Percentiles rank a stretch among this genome's conserved stretches.
These are phyloP conservation scores for Clarireedia paspali DNA, from an alignment of 2,329 filamentous ascomycete genomes.

Conservation along the genomic window DNA sequence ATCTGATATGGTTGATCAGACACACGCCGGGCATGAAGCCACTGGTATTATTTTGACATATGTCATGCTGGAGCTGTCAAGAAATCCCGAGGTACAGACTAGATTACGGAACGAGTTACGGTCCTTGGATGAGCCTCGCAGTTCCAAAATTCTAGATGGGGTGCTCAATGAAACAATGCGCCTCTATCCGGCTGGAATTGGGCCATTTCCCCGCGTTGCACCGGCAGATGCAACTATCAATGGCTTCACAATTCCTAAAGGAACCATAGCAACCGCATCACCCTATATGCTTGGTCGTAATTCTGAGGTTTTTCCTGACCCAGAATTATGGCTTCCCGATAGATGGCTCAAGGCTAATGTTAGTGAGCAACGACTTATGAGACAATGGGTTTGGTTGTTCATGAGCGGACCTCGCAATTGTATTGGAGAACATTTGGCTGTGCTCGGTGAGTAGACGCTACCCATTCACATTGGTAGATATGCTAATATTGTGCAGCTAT, in stretches of 20 bases:
- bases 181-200: conserved; percentile 45
- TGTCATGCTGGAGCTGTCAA: conserved; percentile 48
- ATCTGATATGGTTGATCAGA: conserved; percentile 66
- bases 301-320: conserved; percentile 37
- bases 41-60: conserved; percentile 60
- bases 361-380: conserved; percentile 33
- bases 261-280: conserved; percentile 15
- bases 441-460: conserved; percentile 35
- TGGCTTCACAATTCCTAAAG: conserved; percentile 12
- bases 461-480: not conserved
- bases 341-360: conserved; percentile 38
- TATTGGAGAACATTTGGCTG: conserved; percentile 57
- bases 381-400: conserved; percentile 56
- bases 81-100: conserved; percentile 24
- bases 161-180: conserved; percentile 48
- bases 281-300: not conserved
- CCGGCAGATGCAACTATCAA: conserved; percentile 15
- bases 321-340: conserved; percentile 36
- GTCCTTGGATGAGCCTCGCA: not conserved
- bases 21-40: conserved; percentile 70
- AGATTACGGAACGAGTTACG: conserved; percentile 15
- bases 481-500: not conserved
- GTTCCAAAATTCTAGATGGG: conserved; percentile 42
- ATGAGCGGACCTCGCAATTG: conserved; percentile 59
- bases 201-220: conserved; percentile 37